Base-by-base conservation (phyloP, 2,329 filamentous ascomycete species). In the Biscogniauxia mediterranea region DNA sequence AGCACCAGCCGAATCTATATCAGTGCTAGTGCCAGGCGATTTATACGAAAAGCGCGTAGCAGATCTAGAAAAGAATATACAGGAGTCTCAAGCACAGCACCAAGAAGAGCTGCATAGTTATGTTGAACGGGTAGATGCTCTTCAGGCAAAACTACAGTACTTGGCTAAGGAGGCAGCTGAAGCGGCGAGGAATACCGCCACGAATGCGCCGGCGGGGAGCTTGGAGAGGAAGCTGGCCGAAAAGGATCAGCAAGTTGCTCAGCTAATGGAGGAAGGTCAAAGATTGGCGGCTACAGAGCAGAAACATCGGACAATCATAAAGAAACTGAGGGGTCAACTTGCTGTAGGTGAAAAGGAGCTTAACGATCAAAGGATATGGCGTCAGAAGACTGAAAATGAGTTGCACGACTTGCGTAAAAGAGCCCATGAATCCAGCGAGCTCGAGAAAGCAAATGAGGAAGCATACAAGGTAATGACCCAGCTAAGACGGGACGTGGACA, bases 61-160 rank as follows among this genome's bases (percentile, higher is more conserved):
- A 54, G 76, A 79, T 52, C 66, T 78, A 4, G 74, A 78, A 57
- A 74, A 71, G 5, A 66, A 71, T 17, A 62, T 76, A 28, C 71
- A 76, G 50, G 75, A 76, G 15, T 64, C 69, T 71, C 80, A 70
- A 77, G 82, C 57, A 38, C 84, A 87, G 64, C 86, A 91, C 66
- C 89, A 94, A 61, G 91, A 95, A 68, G 95, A 98, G 73, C 83
- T 93, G 50, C 88, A 95, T 69, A 84, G 84, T 55, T 92, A 97
- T 64, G 84, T 94, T 6, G 95, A 99, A 76, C 88, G 90, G 42
- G 95, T 97, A 59, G 95, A 99, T 78, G 90, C 93, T 3, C 79
- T 99, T 1, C 92, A 98, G 74, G 87, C 92, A 6, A 98, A 99
- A 73, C 79, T 99, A 26, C 89, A 93, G 67, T 97, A 96, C 71